Evolutionary conservation across 495 filamentous ascomycete species (phyloP).

Genomic region (Copromyces sp.): DNA sequence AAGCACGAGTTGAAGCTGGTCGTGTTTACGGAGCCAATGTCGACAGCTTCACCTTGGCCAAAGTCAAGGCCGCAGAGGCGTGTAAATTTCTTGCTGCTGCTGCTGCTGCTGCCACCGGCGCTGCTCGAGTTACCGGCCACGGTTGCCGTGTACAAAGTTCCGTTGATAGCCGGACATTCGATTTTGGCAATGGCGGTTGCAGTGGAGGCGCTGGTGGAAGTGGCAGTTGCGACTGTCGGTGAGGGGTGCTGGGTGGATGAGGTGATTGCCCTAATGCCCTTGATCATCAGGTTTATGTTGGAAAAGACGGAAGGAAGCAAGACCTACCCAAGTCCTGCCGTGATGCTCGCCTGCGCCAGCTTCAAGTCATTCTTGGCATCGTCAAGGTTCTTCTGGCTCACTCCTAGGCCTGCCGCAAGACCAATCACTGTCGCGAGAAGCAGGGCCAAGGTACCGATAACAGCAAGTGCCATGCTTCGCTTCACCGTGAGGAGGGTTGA

Average conservation of each 20-base stretch:
- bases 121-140: background rate
- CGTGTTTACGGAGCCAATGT: slow-evolving; percentile 19
- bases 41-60: slow-evolving; percentile 19
- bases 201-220: background rate
- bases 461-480: slow-evolving; percentile 8
- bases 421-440: slow-evolving; percentile 15
- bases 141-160: slow-evolving; percentile 19
- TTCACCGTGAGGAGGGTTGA: slow-evolving; percentile 8
- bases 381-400: slow-evolving; percentile 16
- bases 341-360: slow-evolving; percentile 4
- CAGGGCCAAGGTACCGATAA: slow-evolving; percentile 2
- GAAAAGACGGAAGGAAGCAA: background rate
- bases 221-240: background rate
- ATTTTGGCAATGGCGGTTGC: background rate
- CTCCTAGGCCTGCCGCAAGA: slow-evolving; percentile 19
- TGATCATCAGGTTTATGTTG: background rate
- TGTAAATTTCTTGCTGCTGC: slow-evolving; percentile 21
- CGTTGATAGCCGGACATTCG: slow-evolving; percentile 23
- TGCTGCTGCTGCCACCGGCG: slow-evolving; percentile 4
- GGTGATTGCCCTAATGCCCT: background rate
- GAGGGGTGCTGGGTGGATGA: background rate
- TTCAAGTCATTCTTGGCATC: slow-evolving; percentile 10
- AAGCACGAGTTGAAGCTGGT: slow-evolving; percentile 22
- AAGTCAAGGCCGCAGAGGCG: slow-evolving; percentile 28
- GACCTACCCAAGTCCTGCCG: background rate